Percentiles rank a stretch among this genome's conserved stretches.
Evolutionary conservation across 805 yeast species (phyloP).

Genomic region (Candida awuae): DNA sequence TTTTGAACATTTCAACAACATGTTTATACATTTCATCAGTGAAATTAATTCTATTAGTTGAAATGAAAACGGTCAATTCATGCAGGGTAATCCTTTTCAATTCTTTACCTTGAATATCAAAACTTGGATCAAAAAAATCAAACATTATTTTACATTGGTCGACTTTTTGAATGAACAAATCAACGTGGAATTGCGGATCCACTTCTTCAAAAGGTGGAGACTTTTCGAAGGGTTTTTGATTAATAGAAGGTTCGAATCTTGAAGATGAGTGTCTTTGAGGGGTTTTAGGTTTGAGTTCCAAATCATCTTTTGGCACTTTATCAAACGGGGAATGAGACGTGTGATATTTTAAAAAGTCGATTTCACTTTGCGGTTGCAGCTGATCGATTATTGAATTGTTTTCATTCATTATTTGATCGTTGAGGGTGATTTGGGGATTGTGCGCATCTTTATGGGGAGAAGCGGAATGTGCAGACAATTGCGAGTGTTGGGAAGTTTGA

Average conservation of each 20-base stretch:
- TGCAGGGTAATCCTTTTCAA: conserved; percentile 79
- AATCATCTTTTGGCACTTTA: conserved; percentile 48
- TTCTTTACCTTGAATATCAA: conserved; percentile 88
- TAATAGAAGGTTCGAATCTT: conserved; percentile 72
- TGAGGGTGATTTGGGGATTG: background rate
- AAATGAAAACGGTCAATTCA: conserved; percentile 82
- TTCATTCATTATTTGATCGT: background rate
- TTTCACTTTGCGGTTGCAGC: conserved; percentile 15
- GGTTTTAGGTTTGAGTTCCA: conserved; percentile 61
- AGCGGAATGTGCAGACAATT: background rate
- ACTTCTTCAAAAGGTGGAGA: conserved; percentile 87
- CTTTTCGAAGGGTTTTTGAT: conserved; percentile 56
- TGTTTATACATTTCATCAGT: conserved; percentile 87
- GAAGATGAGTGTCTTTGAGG: conserved; percentile 92
- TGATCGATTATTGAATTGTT: background rate
- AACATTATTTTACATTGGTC: conserved; percentile 93
- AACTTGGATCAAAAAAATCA: conserved; percentile 89
- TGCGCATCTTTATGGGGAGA: background rate
- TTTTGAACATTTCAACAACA: conserved; percentile 83
- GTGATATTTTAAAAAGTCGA: conserved; percentile 25
- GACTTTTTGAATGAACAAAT: conserved; percentile 75
- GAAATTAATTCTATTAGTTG: conserved; percentile 72
- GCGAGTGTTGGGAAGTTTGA: background rate
- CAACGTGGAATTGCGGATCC: conserved; percentile 64
- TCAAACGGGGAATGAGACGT: conserved; percentile 27